Conservation (phyloP, 2,329 filamentous ascomycete species). For the Mollisia scopiformis region DNA sequence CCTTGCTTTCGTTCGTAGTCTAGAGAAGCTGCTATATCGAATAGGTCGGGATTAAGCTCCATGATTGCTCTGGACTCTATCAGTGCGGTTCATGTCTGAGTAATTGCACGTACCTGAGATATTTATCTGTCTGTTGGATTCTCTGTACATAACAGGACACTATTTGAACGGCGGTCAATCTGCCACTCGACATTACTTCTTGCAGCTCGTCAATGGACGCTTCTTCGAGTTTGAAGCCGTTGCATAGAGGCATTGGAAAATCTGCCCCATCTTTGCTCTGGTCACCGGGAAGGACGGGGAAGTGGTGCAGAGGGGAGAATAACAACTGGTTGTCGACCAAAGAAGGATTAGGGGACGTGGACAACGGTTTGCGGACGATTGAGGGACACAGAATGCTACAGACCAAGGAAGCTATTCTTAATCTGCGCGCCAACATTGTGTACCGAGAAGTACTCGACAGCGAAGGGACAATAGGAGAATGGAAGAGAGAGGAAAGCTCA, state of each 20-base stretch:
- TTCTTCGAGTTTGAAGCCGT: constrained; percentile 65
- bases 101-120: constrained; percentile 56
- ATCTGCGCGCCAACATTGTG: background rate
- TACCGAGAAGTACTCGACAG: background rate
- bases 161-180: constrained; percentile 60
- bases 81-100: constrained; percentile 3
- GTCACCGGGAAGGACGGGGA: constrained; percentile 40
- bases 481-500: background rate
- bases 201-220: constrained; percentile 72
- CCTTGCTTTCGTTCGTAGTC: constrained; percentile 63
- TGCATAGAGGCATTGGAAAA: constrained; percentile 67
- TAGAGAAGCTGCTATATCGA: constrained; percentile 60
- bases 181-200: constrained; percentile 53
- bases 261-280: constrained; percentile 29
- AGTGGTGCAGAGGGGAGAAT: constrained; percentile 38
- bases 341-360: constrained; percentile 16
- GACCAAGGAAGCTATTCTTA: background rate
- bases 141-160: constrained; percentile 65
- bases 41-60: constrained; percentile 69
- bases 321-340: constrained; percentile 40
- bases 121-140: constrained; percentile 63
- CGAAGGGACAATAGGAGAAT: background rate
- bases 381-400: background rate
- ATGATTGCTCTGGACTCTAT: constrained; percentile 52
- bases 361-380: background rate